Evolutionary conservation across 371 early-diverging fungal species (phyloP).

Genomic region (Nematocida parisii): DNA sequence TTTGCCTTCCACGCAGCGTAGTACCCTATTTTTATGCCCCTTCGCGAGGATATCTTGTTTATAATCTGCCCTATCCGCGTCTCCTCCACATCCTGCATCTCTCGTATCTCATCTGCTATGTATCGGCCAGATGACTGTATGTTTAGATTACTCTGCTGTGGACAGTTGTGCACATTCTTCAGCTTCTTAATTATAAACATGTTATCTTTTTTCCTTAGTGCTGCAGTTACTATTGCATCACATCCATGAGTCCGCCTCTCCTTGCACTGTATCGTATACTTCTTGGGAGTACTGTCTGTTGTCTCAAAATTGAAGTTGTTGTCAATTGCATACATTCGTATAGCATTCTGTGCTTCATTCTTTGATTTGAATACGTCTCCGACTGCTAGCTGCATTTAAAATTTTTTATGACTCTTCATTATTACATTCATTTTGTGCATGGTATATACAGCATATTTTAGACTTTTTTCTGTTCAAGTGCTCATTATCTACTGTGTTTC

Average conservation of each 20-base stretch:
- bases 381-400: conserved; percentile 60
- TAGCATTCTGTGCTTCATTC: conserved; percentile 65
- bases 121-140: conserved; percentile 53
- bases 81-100: conserved; percentile 45
- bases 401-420: conserved; percentile 65
- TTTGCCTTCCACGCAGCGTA: conserved; percentile 64
- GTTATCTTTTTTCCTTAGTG: conserved; percentile 64
- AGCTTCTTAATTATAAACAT: conserved; percentile 65
- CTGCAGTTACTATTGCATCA: conserved; percentile 64
- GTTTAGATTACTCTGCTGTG: conserved; percentile 22
- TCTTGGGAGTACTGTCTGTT: conserved; percentile 60
- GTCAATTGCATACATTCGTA: conserved; percentile 59
- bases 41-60: conserved; percentile 52
- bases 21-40: conserved; percentile 67
- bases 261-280: conserved; percentile 65
- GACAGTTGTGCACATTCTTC: conserved; percentile 68
- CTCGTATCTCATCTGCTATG: conserved; percentile 54
- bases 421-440: conserved; percentile 54
- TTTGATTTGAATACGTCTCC: conserved; percentile 66
- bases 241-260: conserved; percentile 66
- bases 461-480: conserved; percentile 66
- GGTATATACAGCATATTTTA: conserved; percentile 69
- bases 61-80: conserved; percentile 65
- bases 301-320: conserved; percentile 63
- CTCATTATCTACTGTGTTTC: conserved; percentile 69